These are phyloP conservation scores for Cutaneotrichosporon cutaneum DNA, from an alignment of 1,284 basidiomycete genomes.

Conservation along the genomic window DNA sequence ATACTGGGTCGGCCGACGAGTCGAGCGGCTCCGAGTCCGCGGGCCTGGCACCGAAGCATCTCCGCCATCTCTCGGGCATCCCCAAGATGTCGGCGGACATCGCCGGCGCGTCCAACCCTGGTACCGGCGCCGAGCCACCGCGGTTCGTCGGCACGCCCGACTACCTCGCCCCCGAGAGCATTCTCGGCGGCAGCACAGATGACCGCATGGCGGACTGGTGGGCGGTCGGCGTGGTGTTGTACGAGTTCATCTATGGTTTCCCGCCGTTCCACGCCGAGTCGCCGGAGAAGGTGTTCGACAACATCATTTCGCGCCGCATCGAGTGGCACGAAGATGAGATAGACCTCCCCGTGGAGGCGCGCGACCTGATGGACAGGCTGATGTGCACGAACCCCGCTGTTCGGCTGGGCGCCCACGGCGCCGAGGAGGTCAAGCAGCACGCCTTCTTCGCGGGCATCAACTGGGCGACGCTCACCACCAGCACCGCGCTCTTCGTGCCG, in stretches of 20 bases:
- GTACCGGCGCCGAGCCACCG: conserved; percentile 60
- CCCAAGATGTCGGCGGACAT: conserved; percentile 56
- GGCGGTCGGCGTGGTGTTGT: conserved; percentile 97
- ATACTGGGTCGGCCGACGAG: conserved; percentile 63
- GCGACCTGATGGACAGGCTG: conserved; percentile 86
- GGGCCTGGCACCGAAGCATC: conserved; percentile 71
- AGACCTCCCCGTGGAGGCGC: conserved; percentile 81
- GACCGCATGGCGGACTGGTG: conserved; percentile 98
- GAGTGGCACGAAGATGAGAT: conserved; percentile 91
- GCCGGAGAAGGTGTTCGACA: conserved; percentile 97
- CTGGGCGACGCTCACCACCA: conserved; percentile 85
- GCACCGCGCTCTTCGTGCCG: conserved; percentile 92
- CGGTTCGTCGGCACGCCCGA: conserved; percentile 97
- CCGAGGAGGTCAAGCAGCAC: conserved; percentile 89
- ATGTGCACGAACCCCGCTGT: conserved; percentile 77
- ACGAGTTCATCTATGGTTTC: conserved; percentile 95
- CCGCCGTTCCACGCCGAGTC: conserved; percentile 98
- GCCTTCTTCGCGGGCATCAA: conserved; percentile 88
- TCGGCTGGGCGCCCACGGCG: conserved; percentile 82
- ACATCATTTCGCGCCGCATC: conserved; percentile 92
- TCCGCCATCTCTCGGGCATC: conserved; percentile 58
- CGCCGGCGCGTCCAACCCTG: neutral
- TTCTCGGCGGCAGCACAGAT: conserved; percentile 91
- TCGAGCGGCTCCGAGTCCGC: conserved; percentile 83
- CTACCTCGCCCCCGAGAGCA: conserved; percentile 94